A percentile compares a stretch with the other conserved stretches of the same genome.
phyloP scores from a whole-genome alignment of 1,284 basidiomycete genomes.

The Meira nashicola region DNA sequence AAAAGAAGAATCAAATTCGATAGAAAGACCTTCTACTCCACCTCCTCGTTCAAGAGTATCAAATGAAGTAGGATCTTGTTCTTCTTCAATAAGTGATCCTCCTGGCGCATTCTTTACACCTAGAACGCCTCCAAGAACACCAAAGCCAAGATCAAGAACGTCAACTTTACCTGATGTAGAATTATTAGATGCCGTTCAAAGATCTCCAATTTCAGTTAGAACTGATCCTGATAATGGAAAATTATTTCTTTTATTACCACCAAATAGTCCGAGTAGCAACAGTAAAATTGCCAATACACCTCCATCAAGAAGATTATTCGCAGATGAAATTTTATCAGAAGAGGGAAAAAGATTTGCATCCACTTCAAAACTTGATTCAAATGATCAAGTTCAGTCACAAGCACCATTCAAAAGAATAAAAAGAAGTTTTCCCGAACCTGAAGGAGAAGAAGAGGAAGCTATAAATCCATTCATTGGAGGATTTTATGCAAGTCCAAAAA shows the following conservation, averaged over 20 bases:
- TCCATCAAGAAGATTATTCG: neutral
- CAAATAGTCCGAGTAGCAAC: neutral
- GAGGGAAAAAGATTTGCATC: no score
- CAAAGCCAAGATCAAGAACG: neutral
- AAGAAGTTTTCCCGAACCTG: neutral
- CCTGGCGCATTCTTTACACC: no score
- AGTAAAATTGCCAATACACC: neutral
- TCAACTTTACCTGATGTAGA: constrained; percentile 3
- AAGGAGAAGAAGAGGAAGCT: neutral
- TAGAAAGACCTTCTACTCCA: no score
- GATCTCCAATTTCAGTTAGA: constrained; percentile 30
- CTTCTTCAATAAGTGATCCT: no score
- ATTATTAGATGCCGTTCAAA: constrained; percentile 25
- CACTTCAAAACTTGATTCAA: no score
- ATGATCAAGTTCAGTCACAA: no score
- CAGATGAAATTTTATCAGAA: neutral
- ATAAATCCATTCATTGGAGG: neutral
- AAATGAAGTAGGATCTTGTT: no score
- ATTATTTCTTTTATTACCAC: constrained; percentile 15
- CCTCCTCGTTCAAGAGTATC: no score
- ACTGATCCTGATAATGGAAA: constrained; percentile 35
- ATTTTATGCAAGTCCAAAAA: no score
- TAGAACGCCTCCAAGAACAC: neutral
- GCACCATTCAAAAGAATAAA: neutral
- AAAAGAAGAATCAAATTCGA: no score